A percentile compares a stretch with the other conserved stretches of the same genome.
phyloP scores from a whole-genome alignment of 148 eudicot species.

The Simmondsia chinensis region DNA sequence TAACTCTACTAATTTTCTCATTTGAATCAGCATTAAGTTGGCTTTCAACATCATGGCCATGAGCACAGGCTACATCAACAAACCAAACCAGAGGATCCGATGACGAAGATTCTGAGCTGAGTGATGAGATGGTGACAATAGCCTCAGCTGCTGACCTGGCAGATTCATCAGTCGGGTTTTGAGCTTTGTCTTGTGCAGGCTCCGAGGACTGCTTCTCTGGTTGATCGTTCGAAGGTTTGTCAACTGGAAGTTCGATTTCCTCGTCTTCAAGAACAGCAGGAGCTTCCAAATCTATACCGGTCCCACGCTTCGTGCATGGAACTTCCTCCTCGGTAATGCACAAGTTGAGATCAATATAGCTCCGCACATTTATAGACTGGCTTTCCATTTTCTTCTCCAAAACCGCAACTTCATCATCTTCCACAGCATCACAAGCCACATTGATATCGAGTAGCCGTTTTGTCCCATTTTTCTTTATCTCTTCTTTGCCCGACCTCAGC shows the following conservation, averaged over 20 bases:
- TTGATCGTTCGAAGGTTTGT: slow-evolving; percentile 10
- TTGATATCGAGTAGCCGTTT: slow-evolving; percentile 44
- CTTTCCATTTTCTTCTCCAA: slow-evolving; percentile 25
- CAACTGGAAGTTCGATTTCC: slow-evolving; percentile 1
- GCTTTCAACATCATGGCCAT: slow-evolving; percentile 12
- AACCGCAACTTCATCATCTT: slow-evolving; percentile 16
- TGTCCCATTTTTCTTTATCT: slow-evolving; percentile 21
- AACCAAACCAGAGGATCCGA: slow-evolving; percentile 50
- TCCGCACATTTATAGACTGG: slow-evolving; percentile 18
- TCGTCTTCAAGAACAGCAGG: slow-evolving; percentile 13
- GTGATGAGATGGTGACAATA: slow-evolving; percentile 52
- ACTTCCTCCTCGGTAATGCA: slow-evolving; percentile 56
- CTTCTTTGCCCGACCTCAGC: slow-evolving; percentile 15
- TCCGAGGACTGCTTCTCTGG: slow-evolving; percentile 1
- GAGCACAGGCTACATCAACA: slow-evolving; percentile 36
- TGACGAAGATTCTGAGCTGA: slow-evolving; percentile 16
- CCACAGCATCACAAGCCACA: slow-evolving; percentile 21
- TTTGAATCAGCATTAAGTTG: slow-evolving; percentile 1
- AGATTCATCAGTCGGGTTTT: slow-evolving; percentile 21
- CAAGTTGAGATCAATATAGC: slow-evolving; percentile 66
- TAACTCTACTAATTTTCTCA: slow-evolving; percentile 2
- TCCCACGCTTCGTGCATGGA: slow-evolving; percentile 18
- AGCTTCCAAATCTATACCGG: slow-evolving; percentile 24
- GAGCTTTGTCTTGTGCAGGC: slow-evolving; percentile 1
- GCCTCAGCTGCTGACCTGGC: slow-evolving; percentile 53